Base-by-base conservation (phyloP, 2,329 filamentous ascomycete species). In the Ophiocordyceps robertsii region DNA sequence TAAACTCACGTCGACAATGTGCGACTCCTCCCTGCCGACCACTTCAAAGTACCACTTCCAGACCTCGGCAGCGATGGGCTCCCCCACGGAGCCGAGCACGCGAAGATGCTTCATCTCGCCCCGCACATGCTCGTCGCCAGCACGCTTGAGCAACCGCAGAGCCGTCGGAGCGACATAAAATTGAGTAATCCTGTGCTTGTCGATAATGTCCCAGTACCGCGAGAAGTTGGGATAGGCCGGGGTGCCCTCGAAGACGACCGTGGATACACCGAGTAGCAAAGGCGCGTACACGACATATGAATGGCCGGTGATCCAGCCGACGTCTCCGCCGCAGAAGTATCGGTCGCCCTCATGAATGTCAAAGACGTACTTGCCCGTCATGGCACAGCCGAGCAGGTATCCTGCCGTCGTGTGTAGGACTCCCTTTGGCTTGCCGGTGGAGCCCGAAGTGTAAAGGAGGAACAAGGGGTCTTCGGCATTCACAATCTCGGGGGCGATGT, bases 11-110 rank as follows among this genome's bases (percentile, higher is more conserved):
- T 98, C 92, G 43, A 95, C 82, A 62, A 98, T 73, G 58, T 98
- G 92, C 39, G 86, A 83, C 63, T 94, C 82, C 64, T 90, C 82
- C 73, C 88, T 93, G 57, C 92, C 92, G 42, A 98, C 88, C 52
- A 84, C 75, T 64, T 96, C 88, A 61, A 88, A 90, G 68, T 96
- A 98, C 92, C 92, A 98, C 69, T 96, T 96, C 92, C 92, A 98
- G 46, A 98, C 84, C 64, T 98, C 92, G 19, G 90, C 86, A 16
- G 92, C 90, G 56, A 98, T 98, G 33, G 92, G 92, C 69, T 98
- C 92, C 52, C 92, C 92, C 45, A 98, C 92, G 16, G 90, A 95
- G 46, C 90, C 92, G 17, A 98, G 72, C 6, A 96, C 82, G 59
- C 92, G 78, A 48, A 98, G 75, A 55, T 86, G 77, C 66, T 85